Conservation (phyloP, 352 stramenopile species). For the Phytophthora gonapodyides region DNA sequence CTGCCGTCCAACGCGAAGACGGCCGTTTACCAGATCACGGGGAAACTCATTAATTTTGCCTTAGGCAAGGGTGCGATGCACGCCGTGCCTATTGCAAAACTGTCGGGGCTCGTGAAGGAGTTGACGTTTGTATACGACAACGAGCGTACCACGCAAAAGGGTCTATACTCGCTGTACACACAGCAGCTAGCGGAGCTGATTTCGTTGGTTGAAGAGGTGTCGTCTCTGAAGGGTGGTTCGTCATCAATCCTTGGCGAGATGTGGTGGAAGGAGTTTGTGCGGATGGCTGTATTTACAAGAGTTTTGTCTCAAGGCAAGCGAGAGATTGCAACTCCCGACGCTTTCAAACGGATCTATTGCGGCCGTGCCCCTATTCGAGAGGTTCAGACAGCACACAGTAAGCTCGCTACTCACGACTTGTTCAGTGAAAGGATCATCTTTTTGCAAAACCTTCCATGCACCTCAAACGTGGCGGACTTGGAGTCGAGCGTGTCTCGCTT, state of each 20-base stretch:
- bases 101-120: constrained; percentile 56
- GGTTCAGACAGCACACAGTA: constrained; percentile 44
- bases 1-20: constrained; percentile 54
- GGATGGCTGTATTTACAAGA: constrained; percentile 65
- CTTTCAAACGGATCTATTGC: constrained; percentile 56
- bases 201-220: constrained; percentile 65
- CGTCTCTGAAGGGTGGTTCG: constrained; percentile 51
- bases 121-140: constrained; percentile 67
- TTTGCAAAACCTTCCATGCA: constrained; percentile 72
- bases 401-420: constrained; percentile 41
- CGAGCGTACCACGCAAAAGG: constrained; percentile 64
- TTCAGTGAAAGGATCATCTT: constrained; percentile 60
- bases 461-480: constrained; percentile 47
- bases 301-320: constrained; percentile 48
- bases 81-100: constrained; percentile 61
- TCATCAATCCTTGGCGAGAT: constrained; percentile 44
- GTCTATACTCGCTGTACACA: constrained; percentile 64
- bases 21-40: constrained; percentile 56
- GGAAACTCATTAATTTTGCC: constrained; percentile 72
- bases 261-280: constrained; percentile 69
- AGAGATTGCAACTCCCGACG: constrained; percentile 40
- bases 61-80: constrained; percentile 55
- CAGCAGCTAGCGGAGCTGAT: constrained; percentile 72
- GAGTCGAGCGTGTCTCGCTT: constrained; percentile 52
- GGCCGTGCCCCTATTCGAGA: constrained; percentile 65